These are phyloP conservation scores for Fusarium xyrophilum DNA, from an alignment of 2,329 filamentous ascomycete species.

Conservation along the genomic window DNA sequence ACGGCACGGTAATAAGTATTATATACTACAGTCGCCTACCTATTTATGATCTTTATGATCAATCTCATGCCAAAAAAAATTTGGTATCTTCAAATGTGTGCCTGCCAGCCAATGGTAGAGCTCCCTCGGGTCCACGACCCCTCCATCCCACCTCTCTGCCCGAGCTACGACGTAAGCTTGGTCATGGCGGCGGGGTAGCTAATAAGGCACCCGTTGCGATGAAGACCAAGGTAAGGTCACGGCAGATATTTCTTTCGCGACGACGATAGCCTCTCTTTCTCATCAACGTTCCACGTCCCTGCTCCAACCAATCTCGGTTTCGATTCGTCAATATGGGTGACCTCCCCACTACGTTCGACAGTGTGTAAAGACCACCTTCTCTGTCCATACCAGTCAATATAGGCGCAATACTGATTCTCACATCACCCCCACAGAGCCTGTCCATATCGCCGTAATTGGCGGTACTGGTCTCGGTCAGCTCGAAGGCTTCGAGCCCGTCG, in stretches of 20 bases:
- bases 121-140: slow-evolving; percentile 36
- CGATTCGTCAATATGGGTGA: slow-evolving; percentile 52
- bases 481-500: slow-evolving; percentile 84
- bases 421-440: slow-evolving; percentile 58
- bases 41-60: background rate
- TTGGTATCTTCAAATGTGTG: background rate
- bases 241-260: slow-evolving; percentile 20
- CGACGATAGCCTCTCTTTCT: slow-evolving; percentile 11
- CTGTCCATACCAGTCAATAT: background rate
- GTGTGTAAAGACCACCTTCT: slow-evolving; percentile 50
- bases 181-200: slow-evolving; percentile 38
- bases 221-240: slow-evolving; percentile 8
- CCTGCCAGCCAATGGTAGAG: slow-evolving; percentile 38
- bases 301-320: background rate
- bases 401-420: slow-evolving; percentile 21
- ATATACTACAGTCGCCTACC: too few species aligned
- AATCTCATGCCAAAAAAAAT: background rate
- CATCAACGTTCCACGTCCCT: slow-evolving; percentile 2
- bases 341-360: slow-evolving; percentile 65
- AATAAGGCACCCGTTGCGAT: background rate
- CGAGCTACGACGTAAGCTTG: slow-evolving; percentile 35
- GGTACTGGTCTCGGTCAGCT: slow-evolving; percentile 92
- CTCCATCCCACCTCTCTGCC: slow-evolving; percentile 23
- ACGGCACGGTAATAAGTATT: too few species aligned
- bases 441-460: slow-evolving; percentile 88